phyloP scores from a whole-genome alignment of 2,329 filamentous ascomycete species.

The Hypoxylon sp. region DNA sequence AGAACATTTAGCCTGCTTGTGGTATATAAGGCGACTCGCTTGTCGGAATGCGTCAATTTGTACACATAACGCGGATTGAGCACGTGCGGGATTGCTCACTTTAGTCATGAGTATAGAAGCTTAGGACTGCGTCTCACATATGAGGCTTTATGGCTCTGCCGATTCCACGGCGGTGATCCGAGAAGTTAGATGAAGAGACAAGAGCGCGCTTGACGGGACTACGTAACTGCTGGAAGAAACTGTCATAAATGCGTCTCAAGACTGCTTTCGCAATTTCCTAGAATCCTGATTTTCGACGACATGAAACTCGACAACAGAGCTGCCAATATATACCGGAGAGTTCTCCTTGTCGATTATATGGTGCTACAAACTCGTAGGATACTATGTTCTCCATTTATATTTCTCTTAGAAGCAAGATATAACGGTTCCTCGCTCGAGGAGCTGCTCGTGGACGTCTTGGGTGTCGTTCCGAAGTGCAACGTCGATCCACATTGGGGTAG shows the following conservation, averaged over 20 bases:
- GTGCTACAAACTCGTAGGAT: neutral
- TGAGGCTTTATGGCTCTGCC: neutral
- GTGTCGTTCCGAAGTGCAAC: slow-evolving; percentile 22
- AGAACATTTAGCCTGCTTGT: slow-evolving; percentile 15
- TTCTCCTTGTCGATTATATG: neutral
- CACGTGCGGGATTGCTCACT: neutral
- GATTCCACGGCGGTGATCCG: neutral
- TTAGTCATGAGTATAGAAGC: neutral
- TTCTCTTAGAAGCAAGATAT: neutral
- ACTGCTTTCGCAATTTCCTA: neutral
- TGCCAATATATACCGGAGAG: slow-evolving; percentile 1
- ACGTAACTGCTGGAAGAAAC: neutral
- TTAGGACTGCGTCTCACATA: neutral
- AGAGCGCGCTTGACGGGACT: neutral
- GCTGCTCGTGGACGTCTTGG: neutral
- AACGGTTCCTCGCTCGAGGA: slow-evolving; percentile 6
- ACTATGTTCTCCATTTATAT: neutral
- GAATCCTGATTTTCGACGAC: neutral
- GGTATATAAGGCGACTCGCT: neutral
- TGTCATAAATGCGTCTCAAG: neutral
- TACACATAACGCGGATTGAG: neutral
- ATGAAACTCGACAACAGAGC: neutral
- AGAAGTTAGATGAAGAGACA: neutral
- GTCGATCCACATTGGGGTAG: slow-evolving; percentile 21
- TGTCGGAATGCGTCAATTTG: neutral